Base-by-base conservation (phyloP, 352 stramenopile genomes). In the Phytophthora pistaciae region DNA sequence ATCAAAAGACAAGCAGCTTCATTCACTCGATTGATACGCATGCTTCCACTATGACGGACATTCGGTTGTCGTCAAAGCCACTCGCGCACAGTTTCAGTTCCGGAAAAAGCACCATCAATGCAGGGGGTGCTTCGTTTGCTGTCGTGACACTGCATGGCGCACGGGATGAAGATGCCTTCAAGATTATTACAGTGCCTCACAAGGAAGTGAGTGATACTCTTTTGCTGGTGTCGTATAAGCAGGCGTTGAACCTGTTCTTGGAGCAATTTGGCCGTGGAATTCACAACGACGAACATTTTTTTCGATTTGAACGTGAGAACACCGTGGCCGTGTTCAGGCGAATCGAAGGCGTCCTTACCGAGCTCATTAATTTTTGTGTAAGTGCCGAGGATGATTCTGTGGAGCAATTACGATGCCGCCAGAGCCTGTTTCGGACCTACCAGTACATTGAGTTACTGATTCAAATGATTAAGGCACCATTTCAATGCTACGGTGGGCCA, bases 141-240 rank as follows among this genome's bases (percentile, higher is more conserved):
- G 79, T 91, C 9, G 76, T 85, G 14, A 72, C 80, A 4, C 68
- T 91, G 1, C 74, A 75, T 38, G 84, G 83, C 14, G 72, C 78
- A 10, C 79, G 84, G 55, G 86, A 94, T 68, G 83, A 94, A 66
- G 84, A 92, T 54, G 86, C 86, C 11, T 93, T 93, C 67, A 87
- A 87, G 50, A 75, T 92, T 42, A 56, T 91, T 7, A 44, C 63
- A 7, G 86, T 90, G 7, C 49, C 78, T 46, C 68, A 72, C 69
- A 63, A 65, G 5, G 84, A 92, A 73, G 68, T 87, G 8, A 79
- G 78, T 4, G 83, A 92, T 33, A 94, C 83, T 1, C 25, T 94
- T n/a, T 31, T 91, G 16, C 60, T 92, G 11, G 63, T 91, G 13
- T 92, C 84, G 0, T 92, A 90, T 56, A 88, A 90, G 38, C 60